Conservation (phyloP, 345 rosid species). For the Eucalyptus shirleyi region DNA sequence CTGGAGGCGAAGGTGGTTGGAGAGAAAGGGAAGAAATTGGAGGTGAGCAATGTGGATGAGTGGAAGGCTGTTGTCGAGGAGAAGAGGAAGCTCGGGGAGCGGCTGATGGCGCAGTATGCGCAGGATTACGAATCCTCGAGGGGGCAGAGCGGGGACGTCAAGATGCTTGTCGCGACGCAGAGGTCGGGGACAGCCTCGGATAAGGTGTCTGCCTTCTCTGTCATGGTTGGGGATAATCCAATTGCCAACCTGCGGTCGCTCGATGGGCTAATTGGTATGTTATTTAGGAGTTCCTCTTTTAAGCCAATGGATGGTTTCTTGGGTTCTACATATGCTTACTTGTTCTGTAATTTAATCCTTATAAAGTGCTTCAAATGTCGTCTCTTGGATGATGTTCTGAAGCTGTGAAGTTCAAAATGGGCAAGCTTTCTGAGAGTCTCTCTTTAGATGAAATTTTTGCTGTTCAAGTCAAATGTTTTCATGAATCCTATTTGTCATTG, state of each 20-base stretch:
- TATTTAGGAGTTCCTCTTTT: not conserved
- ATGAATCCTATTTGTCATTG: not conserved
- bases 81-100: slow-evolving; percentile 75
- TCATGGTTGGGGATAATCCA: slow-evolving; percentile 82
- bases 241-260: slow-evolving; percentile 86
- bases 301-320: not conserved
- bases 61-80: slow-evolving; percentile 41
- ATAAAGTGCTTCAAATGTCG: too few relatives aligned
- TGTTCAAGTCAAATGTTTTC: not conserved
- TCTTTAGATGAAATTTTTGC: not conserved
- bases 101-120: slow-evolving; percentile 67
- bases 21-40: slow-evolving; percentile 12
- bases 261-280: slow-evolving; percentile 79
- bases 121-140: slow-evolving; percentile 52
- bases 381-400: not conserved
- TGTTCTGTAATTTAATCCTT: not conserved
- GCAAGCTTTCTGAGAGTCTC: not conserved
- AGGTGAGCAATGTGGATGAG: slow-evolving; percentile 29
- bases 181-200: slow-evolving; percentile 93
- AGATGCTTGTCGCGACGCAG: slow-evolving; percentile 77
- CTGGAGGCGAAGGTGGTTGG: slow-evolving; percentile 70
- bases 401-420: not conserved
- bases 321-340: not conserved
- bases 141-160: slow-evolving; percentile 76
- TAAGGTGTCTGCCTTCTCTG: slow-evolving; percentile 84